These are phyloP conservation scores for Trametes sanguinea DNA, from an alignment of 768 basidiomycete genomes.

Conservation along the genomic window DNA sequence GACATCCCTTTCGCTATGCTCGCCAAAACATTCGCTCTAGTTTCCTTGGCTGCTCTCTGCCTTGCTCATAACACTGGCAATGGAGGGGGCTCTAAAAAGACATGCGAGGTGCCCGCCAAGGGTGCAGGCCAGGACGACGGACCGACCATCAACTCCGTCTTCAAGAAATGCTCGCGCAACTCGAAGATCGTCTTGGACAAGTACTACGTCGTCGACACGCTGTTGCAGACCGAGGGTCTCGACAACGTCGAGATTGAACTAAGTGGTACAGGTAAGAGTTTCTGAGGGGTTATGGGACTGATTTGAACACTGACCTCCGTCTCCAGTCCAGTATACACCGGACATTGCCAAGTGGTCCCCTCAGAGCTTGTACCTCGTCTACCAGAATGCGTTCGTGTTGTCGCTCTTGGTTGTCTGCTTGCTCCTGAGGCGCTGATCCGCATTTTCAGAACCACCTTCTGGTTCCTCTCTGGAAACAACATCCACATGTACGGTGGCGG, in stretches of 20 bases:
- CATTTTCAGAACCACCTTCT: constrained; percentile 39
- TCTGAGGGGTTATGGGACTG: neutral
- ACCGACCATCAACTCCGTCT: constrained; percentile 38
- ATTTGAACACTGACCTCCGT: neutral
- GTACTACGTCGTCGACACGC: constrained; percentile 41
- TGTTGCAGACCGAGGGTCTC: constrained; percentile 41
- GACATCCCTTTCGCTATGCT: neutral
- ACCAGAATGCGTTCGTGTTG: constrained; percentile 42
- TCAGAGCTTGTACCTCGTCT: constrained; percentile 41
- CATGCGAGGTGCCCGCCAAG: constrained; percentile 34
- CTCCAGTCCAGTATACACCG: constrained; percentile 38
- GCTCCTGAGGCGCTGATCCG: neutral
- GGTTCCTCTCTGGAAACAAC: constrained; percentile 41
- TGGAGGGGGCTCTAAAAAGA: neutral
- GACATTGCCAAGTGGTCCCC: constrained; percentile 46
- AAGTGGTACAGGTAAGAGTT: constrained; percentile 37
- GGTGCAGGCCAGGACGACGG: constrained; percentile 40
- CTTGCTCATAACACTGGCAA: constrained; percentile 12
- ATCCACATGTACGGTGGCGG: constrained; percentile 46
- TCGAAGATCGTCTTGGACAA: constrained; percentile 36
- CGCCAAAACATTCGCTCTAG: neutral
- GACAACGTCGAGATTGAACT: constrained; percentile 42
- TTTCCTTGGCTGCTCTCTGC: constrained; percentile 1
- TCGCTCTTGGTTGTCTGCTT: neutral
- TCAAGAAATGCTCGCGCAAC: constrained; percentile 33